These are phyloP conservation scores for Picochlorum sp. DNA, from an alignment of 139 green algal genomes.

Conservation along the genomic window DNA sequence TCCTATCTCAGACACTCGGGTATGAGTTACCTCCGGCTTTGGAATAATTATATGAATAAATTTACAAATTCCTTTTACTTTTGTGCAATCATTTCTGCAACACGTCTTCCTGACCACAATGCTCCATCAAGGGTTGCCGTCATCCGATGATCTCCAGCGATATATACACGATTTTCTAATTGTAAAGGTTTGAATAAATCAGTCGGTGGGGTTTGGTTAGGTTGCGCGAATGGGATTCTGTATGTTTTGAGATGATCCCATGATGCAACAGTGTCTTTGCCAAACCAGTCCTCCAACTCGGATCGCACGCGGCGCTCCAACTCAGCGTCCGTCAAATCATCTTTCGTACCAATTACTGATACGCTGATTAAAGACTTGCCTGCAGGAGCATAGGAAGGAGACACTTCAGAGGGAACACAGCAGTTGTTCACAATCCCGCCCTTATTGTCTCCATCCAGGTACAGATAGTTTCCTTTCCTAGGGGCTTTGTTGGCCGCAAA, in stretches of 20 bases:
- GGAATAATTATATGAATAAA: background rate
- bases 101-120: slow-evolving; percentile 59
- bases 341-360: slow-evolving; percentile 72
- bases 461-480: slow-evolving; percentile 60
- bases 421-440: slow-evolving; percentile 87
- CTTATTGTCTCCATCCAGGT: slow-evolving; percentile 75
- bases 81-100: slow-evolving; percentile 63
- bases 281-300: slow-evolving; percentile 11
- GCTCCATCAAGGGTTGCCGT: slow-evolving; percentile 86
- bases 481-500: slow-evolving; percentile 36
- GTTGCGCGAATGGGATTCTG: slow-evolving; percentile 92
- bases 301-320: slow-evolving; percentile 37
- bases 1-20: background rate
- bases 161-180: slow-evolving; percentile 58
- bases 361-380: slow-evolving; percentile 83
- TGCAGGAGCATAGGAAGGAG: slow-evolving; percentile 73
- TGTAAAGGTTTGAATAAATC: slow-evolving; percentile 53
- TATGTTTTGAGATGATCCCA: slow-evolving; percentile 86
- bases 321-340: slow-evolving; percentile 59
- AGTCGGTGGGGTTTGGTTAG: slow-evolving; percentile 72
- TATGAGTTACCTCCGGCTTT: slow-evolving; percentile 7
- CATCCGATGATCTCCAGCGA: slow-evolving; percentile 83
- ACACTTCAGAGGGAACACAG: slow-evolving; percentile 86
- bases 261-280: background rate
- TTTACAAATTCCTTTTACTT: slow-evolving; percentile 1